Base-by-base conservation (phyloP, 352 stramenopile species). In the Hyaloperonospora brassicae region DNA sequence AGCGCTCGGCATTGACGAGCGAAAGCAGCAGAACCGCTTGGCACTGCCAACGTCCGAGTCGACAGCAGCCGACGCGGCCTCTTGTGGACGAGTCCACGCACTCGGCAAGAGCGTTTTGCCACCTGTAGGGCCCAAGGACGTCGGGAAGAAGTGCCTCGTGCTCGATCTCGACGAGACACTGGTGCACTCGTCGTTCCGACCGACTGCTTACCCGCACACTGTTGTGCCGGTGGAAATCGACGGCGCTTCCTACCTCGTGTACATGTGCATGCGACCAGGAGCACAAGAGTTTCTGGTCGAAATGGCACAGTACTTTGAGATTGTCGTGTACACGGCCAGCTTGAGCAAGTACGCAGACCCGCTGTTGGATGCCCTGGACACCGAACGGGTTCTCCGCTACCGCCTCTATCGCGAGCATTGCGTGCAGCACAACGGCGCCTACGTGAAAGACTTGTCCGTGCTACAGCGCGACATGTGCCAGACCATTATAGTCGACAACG, bases 401-500 rank as follows among this genome's bases (percentile, higher is more conserved):
- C 84, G 93, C 13, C 76, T 98, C 22, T 96, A 86, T 72, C 89
- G 95, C 13, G 91, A 98, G 60, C 91, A 95, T 55, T 99, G 95
- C 66, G 93, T 98, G 39, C 93, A 95, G 71, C 97, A 97, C 54
- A 84, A 97, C 65, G 94, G 93, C 40, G 96, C 91, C 61, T 98
- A 98, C 68, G 92, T 98, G 25, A 98, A 99, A 73, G 97, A 99
- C 65, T 65, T 99, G 40, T 95, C 79, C 34, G 55, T 98, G 10
- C 64, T 99, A 5, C 89, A 97, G 59, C 80, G 96, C 24, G 76
- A 98, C 24, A 74, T 98, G 23, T 78, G 72, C 14, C 86, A 97
- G 64, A 86, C 84, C 21, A 98, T 99, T 60, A 98, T 99, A 66
- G 97, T 99, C 55, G 97, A 99, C 75, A 99, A 99, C 70, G 98